Conservation (phyloP, 345 rosid genomes). For the Salix suchowensis region DNA sequence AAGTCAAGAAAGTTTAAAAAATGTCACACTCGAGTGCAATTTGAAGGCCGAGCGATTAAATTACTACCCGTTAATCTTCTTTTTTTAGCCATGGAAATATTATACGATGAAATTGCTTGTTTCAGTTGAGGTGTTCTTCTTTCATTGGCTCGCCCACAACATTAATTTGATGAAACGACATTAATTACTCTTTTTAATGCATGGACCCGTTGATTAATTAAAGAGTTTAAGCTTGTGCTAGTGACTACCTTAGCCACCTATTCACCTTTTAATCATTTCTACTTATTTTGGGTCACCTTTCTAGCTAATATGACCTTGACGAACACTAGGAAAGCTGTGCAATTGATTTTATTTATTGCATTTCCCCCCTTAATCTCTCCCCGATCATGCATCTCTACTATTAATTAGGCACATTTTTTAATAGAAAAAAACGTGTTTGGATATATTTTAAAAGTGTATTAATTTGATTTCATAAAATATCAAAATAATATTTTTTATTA, state of each 20-base stretch:
- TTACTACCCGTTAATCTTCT: background rate
- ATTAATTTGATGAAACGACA: constrained; percentile 10
- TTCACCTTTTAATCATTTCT: background rate
- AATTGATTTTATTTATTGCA: too few species aligned
- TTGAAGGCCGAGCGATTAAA: constrained; percentile 12
- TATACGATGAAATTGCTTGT: background rate
- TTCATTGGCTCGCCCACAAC: background rate
- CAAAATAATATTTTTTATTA: too few species aligned
- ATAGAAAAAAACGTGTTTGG: too few species aligned
- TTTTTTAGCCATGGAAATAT: background rate
- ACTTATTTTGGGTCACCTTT: background rate
- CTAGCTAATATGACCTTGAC: background rate
- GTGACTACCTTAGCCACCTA: background rate
- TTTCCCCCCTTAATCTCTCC: background rate
- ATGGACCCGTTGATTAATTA: constrained; percentile 22
- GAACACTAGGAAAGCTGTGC: background rate
- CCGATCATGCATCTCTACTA: too few species aligned
- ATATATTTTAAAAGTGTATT: too few species aligned
- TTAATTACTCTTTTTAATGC: constrained; percentile 1
- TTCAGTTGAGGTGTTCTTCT: background rate
- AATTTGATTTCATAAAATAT: too few species aligned
- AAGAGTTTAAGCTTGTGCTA: constrained; percentile 4
- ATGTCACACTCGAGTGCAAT: background rate
- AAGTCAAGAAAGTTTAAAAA: constrained; percentile 21
- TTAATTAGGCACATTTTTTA: too few species aligned